A percentile compares a stretch with the other conserved stretches of the same genome.
Evolutionary conservation across 1,284 basidiomycete species (phyloP).

Genomic region (Xerocomus amazonicus): DNA sequence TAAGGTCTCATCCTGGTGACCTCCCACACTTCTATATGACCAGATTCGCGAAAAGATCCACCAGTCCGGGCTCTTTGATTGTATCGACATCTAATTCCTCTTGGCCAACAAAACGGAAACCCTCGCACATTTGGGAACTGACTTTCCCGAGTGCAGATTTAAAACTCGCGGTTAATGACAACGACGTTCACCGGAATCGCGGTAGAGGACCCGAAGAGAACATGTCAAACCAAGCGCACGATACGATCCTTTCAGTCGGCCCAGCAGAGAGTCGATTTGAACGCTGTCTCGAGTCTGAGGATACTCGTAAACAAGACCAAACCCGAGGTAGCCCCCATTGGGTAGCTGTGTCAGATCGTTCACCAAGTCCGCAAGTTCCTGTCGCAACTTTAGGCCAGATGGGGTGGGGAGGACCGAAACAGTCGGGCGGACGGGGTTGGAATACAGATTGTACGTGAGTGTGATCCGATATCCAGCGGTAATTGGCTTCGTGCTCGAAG

Average conservation of each 20-base stretch:
- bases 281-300: neutral
- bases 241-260: conserved; percentile 28
- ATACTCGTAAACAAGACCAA: conserved; percentile 9
- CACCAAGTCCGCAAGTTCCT: conserved; percentile 32
- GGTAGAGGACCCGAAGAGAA: conserved; percentile 4
- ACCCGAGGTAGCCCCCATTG: conserved; percentile 9
- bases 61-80: too few species aligned
- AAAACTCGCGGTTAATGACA: too few species aligned
- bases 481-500: conserved; percentile 41
- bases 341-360: conserved; percentile 27
- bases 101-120: neutral
- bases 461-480: conserved; percentile 39
- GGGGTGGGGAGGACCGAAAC: neutral
- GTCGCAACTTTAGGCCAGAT: neutral
- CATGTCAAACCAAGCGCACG: conserved; percentile 31
- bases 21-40: conserved; percentile 8
- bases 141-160: neutral
- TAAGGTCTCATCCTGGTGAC: conserved; percentile 7
- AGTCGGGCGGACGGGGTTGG: conserved; percentile 6
- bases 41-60: conserved; percentile 1
- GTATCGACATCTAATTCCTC: too few species aligned
- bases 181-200: neutral
- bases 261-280: conserved; percentile 1
- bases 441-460: conserved; percentile 40
- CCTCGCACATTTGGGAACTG: conserved; percentile 12